Evolutionary conservation across 2,329 filamentous ascomycete genomes (phyloP).

Genomic region (Elsinoe batatas): DNA sequence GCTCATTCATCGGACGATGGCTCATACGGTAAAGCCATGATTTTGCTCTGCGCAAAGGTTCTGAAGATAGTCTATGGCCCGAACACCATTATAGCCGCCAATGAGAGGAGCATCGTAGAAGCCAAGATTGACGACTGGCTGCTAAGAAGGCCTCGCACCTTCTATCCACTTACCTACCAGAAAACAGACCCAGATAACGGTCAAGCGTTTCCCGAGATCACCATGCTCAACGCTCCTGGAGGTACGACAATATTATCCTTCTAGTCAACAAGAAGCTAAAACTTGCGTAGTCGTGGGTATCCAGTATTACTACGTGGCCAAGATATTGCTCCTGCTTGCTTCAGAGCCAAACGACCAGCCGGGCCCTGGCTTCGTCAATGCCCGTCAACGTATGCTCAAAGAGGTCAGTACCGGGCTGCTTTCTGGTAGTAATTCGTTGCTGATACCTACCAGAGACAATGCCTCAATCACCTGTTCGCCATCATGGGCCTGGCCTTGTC

Average conservation of each 20-base stretch:
- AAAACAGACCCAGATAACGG: slow-evolving; percentile 13
- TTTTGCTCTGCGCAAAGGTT: slow-evolving; percentile 32
- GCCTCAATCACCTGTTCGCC: slow-evolving; percentile 16
- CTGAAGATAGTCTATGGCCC: slow-evolving; percentile 21
- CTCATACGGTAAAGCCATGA: slow-evolving; percentile 30
- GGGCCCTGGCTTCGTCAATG: slow-evolving; percentile 18
- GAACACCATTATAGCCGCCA: not conserved
- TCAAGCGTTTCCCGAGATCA: slow-evolving; percentile 24
- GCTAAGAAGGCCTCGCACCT: slow-evolving; percentile 15
- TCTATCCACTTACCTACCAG: slow-evolving; percentile 24
- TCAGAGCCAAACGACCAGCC: slow-evolving; percentile 13
- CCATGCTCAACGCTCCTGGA: slow-evolving; percentile 28
- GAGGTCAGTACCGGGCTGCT: slow-evolving; percentile 14
- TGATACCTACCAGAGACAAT: slow-evolving; percentile 15
- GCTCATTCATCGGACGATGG: slow-evolving; percentile 31
- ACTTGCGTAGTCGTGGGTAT: slow-evolving; percentile 24
- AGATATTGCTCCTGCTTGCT: slow-evolving; percentile 21
- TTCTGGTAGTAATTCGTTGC: not conserved
- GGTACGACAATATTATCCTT: slow-evolving; percentile 13
- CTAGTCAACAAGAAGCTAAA: not conserved
- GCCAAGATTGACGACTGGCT: slow-evolving; percentile 17
- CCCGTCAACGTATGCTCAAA: slow-evolving; percentile 16
- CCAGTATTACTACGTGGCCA: slow-evolving; percentile 29
- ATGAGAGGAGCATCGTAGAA: slow-evolving; percentile 1
- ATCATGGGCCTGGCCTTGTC: slow-evolving; percentile 19